A percentile compares a stretch with the other conserved stretches of the same genome.
These are phyloP conservation scores for Elsinoe fawcettii DNA, from an alignment of 2,329 filamentous ascomycete genomes.

Conservation along the genomic window DNA sequence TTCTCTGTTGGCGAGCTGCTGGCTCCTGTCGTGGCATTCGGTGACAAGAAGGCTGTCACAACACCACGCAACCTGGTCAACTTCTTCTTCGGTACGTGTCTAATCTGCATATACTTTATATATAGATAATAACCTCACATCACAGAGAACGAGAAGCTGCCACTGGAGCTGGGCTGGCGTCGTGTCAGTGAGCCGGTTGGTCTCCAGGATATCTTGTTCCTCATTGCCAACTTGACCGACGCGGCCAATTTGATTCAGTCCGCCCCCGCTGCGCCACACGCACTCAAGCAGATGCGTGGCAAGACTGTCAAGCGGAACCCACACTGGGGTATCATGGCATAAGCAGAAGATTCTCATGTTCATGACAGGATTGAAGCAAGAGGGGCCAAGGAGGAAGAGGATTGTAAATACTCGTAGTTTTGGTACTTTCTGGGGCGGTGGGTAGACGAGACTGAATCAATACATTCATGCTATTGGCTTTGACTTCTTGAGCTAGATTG, in stretches of 20 bases:
- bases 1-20: constrained; percentile 6
- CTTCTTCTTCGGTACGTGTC: constrained; percentile 11
- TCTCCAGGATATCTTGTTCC: background rate
- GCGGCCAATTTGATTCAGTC: background rate
- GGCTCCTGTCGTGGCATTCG: background rate
- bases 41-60: constrained; percentile 1
- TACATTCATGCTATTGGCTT: too few relatives aligned
- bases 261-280: background rate
- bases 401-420: too few relatives aligned
- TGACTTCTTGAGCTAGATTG: too few relatives aligned
- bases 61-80: background rate
- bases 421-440: too few relatives aligned
- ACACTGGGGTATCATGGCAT: background rate
- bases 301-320: background rate
- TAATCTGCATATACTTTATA: too few relatives aligned
- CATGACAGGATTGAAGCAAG: too few relatives aligned
- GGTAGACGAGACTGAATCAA: too few relatives aligned
- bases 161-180: background rate
- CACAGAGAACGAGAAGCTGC: background rate
- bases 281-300: background rate
- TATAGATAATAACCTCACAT: background rate
- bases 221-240: background rate
- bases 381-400: too few relatives aligned
- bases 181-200: background rate
- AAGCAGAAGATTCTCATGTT: too few relatives aligned